Base-by-base conservation (phyloP, 2,329 filamentous ascomycete species). In the Fusarium sp. region DNA sequence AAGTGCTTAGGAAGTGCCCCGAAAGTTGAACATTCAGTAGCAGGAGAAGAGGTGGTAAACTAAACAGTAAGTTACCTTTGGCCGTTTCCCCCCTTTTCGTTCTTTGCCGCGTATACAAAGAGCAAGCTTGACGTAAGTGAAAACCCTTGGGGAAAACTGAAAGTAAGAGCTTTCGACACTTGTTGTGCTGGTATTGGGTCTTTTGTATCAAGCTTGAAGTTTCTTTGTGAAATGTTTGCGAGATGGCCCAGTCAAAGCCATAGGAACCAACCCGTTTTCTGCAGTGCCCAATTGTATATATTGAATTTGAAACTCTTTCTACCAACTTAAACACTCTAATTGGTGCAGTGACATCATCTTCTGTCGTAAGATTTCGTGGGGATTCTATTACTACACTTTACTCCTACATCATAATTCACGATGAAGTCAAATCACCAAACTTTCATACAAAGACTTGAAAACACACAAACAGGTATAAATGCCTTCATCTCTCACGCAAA, bases 311-410 rank as follows among this genome's bases (percentile, higher is more conserved):
- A 25, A 10, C 25, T 47, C 19, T 46, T 15, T 47, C 44, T 30
- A 15, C 13, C 9, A 7, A 33, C 13, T 33, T 8, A 3, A 15
- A 33, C 2, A 33, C 1, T 8, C 3, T 33, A 2, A 19, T 6
- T 58, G 5, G 11, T 7, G 2, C 5, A 11, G 23, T 37, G 8
- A 11, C 1, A 6, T 30, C 23, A 50, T 28, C 1, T 6, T 6
- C 8, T 30, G 1, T 2, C 6, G 0, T 19, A 30, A n/a, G 5
- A 3, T 18, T 21, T 9, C 2, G 8, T 9, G 5, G 11, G 2
- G 10, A 28, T 21, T 7, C 2, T 15, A 13, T 4, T 9, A 9
- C 7, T 28, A 15, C 32, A 30, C 23, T 6, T 23, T 23, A 8
- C 25, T n/a, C 6, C 18, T 3, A 18, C 10, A 37, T 50, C 19